A percentile compares a stretch with the other conserved stretches of the same genome.
phyloP scores from a whole-genome alignment of 2,329 filamentous ascomycete genomes.

The Stagonosporopsis tanaceti region DNA sequence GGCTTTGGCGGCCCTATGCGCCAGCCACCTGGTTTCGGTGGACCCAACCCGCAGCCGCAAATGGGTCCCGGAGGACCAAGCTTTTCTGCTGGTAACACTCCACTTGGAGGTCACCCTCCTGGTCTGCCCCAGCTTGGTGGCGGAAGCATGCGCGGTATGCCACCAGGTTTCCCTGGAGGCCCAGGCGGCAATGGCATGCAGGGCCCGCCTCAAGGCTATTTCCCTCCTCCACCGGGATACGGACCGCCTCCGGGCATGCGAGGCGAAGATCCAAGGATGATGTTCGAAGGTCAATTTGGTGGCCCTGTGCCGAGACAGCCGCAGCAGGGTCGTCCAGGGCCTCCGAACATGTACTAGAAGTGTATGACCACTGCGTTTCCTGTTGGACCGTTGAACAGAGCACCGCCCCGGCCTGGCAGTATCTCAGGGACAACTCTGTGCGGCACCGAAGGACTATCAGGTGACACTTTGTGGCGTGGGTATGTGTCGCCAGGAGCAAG shows the following conservation, averaged over 20 bases:
- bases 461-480: background rate
- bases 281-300: conserved; percentile 48
- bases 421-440: background rate
- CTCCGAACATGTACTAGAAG: conserved; percentile 44
- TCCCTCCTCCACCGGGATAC: conserved; percentile 45
- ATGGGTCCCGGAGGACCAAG: conserved; percentile 44
- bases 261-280: conserved; percentile 47
- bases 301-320: conserved; percentile 40
- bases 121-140: conserved; percentile 42
- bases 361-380: background rate
- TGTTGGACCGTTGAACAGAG: background rate
- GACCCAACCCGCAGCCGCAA: conserved; percentile 37
- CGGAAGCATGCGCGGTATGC: conserved; percentile 37
- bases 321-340: conserved; percentile 38
- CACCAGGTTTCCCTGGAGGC: conserved; percentile 28
- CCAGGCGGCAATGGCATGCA: conserved; percentile 44
- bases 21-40: conserved; percentile 47
- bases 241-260: conserved; percentile 43
- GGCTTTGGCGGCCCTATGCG: conserved; percentile 48
- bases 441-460: too few relatives aligned
- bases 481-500: too few relatives aligned
- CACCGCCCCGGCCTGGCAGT: background rate
- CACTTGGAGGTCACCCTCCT: conserved; percentile 48
- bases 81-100: conserved; percentile 50
- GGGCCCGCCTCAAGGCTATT: conserved; percentile 48